A percentile compares a stretch with the other conserved stretches of the same genome.
These are phyloP conservation scores for Penicillium antarcticum DNA, from an alignment of 495 filamentous ascomycete species.

Conservation along the genomic window DNA sequence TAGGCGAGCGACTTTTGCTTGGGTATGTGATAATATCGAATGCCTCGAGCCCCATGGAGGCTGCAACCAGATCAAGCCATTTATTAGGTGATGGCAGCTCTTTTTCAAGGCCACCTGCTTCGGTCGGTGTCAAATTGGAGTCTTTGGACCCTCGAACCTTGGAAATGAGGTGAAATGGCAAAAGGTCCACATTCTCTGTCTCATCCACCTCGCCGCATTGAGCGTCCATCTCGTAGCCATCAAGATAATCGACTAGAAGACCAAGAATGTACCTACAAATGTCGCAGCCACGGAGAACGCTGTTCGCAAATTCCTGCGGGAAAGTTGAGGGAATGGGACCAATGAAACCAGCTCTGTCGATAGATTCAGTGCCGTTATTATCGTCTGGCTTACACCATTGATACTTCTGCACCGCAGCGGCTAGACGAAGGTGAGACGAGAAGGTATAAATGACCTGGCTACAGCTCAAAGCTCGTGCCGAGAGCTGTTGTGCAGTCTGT, in stretches of 20 bases:
- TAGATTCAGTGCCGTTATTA: not conserved
- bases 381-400: not conserved
- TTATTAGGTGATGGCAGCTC: slow-evolving; percentile 6
- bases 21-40: slow-evolving; percentile 12
- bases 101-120: not conserved
- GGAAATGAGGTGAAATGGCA: slow-evolving; percentile 18
- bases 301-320: slow-evolving; percentile 20
- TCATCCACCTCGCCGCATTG: not conserved
- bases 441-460: slow-evolving; percentile 7
- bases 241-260: slow-evolving; percentile 13
- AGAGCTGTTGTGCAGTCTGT: not conserved
- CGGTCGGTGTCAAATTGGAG: not conserved
- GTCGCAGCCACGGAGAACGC: slow-evolving; percentile 15
- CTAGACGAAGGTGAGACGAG: slow-evolving; percentile 10
- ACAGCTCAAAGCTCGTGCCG: not conserved
- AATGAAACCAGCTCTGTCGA: slow-evolving; percentile 8
- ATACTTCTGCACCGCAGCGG: slow-evolving; percentile 11
- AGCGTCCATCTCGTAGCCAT: not conserved
- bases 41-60: slow-evolving; percentile 23
- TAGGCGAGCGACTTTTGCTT: not conserved
- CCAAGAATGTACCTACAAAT: slow-evolving; percentile 15
- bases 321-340: slow-evolving; percentile 19
- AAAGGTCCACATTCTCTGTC: not conserved
- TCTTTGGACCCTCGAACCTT: not conserved
- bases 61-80: slow-evolving; percentile 23